A percentile compares a stretch with the other conserved stretches of the same genome.
These are phyloP conservation scores for Prunus davidiana DNA, from an alignment of 306 rosid genomes.

Conservation along the genomic window DNA sequence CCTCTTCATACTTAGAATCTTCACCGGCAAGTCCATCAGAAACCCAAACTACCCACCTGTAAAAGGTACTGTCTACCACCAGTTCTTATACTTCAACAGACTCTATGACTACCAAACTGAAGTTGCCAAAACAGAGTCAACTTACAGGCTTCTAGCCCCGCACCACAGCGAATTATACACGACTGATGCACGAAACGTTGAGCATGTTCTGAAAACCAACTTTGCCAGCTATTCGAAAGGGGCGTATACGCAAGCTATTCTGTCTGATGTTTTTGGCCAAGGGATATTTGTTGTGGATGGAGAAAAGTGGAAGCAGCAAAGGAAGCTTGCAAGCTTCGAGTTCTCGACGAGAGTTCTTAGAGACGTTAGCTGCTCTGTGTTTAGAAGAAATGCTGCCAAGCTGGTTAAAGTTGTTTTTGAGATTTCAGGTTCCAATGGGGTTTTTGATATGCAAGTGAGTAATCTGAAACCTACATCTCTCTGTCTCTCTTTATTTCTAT, in stretches of 20 bases:
- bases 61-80: conserved; percentile 14
- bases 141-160: conserved; percentile 13
- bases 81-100: conserved; percentile 5
- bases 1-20: conserved; percentile 26
- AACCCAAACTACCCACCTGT: conserved; percentile 35
- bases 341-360: conserved; percentile 70
- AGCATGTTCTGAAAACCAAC: conserved; percentile 22
- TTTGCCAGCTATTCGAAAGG: conserved; percentile 11
- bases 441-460: conserved; percentile 67
- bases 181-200: conserved; percentile 2
- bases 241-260: background rate
- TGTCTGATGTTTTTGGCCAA: conserved; percentile 51
- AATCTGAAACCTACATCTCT: background rate
- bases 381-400: conserved; percentile 51
- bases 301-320: conserved; percentile 67
- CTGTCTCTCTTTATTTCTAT: too few relatives aligned
- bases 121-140: conserved; percentile 8
- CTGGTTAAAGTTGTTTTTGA: conserved; percentile 36
- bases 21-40: conserved; percentile 50
- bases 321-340: conserved; percentile 67
- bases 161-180: conserved; percentile 14
- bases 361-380: conserved; percentile 57
- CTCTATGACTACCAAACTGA: conserved; percentile 7
- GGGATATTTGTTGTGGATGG: conserved; percentile 76
- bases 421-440: conserved; percentile 29